Base-by-base conservation (phyloP, 2,329 filamentous ascomycete species). In the Fusarium mundagurra region DNA sequence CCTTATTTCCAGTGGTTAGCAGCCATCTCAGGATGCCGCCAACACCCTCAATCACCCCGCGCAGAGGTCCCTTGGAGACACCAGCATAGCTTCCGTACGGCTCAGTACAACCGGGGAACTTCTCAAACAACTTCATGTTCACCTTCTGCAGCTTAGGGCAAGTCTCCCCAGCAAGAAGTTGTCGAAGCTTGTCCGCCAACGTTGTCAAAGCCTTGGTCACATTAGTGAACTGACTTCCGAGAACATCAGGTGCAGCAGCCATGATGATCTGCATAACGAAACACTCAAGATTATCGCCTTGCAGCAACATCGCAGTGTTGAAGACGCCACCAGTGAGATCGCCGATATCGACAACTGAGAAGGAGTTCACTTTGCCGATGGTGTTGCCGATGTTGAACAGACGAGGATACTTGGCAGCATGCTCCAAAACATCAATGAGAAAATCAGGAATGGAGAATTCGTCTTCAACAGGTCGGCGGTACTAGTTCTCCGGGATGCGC, bases 281-380 rank as follows among this genome's bases (percentile, higher is more conserved):
- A 34, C 86, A 88, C n/a, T 83, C 57, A 8, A 84, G 77, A 68
- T 88, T 88, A 75, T 88, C 86, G 22, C 83, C 84, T 48, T 88
- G 68, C 8, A 83, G 69, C 0, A 88, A 76, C 11, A 79, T 83
- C 12, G 79, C 63, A 8, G 79, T 61, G 67, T 86, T 87, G 69
- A 84, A 83, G 1, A 88, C 78, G 17, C 85, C 85, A 18, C 83
- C 82, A 1, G 87, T 83, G 24, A 84, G 86, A 14, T 68, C 63
- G 0, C 29, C 24, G 1, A 68, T 34, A 3, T 68, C 65, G 0
- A 68, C 63, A 1, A 53, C 63, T 0, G 33, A 12, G 6, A 67
- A 68, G 4, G 53, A 61, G 10, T 67, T 68, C 20, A 53, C 53
- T 1, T 67, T 68, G 17, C 63, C 65, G 0, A 39, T 67, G 22